Evolutionary conservation across 306 rosid genomes (phyloP).

Genomic region (Fragaria nilgerrensis): DNA sequence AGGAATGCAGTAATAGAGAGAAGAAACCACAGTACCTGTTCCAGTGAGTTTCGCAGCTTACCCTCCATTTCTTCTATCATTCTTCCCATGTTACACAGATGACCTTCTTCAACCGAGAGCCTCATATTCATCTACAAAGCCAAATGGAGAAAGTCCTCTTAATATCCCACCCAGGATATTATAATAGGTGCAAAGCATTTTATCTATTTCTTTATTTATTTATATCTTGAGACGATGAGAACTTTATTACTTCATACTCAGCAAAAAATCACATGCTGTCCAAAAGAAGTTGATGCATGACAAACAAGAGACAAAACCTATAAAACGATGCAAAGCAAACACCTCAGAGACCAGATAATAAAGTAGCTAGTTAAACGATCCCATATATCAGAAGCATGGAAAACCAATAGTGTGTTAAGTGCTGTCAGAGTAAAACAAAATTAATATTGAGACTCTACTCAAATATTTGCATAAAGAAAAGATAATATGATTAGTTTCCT

Average conservation of each 20-base stretch:
- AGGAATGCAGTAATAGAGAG: neutral
- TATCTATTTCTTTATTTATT: neutral
- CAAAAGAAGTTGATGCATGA: neutral
- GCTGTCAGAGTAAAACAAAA: neutral
- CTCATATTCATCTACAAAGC: slow-evolving; percentile 75
- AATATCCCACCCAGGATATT: neutral
- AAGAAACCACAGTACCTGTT: slow-evolving; percentile 57
- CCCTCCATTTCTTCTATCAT: slow-evolving; percentile 99
- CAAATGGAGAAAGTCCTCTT: neutral
- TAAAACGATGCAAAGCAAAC: neutral
- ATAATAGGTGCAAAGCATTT: neutral
- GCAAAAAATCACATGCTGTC: neutral
- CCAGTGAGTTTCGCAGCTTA: slow-evolving; percentile 91
- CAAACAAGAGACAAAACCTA: neutral
- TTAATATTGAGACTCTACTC: neutral
- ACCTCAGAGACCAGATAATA: neutral
- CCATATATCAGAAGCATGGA: neutral
- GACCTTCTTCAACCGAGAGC: slow-evolving; percentile 80
- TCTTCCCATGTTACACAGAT: slow-evolving; percentile 95
- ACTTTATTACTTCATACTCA: neutral
- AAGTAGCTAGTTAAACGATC: neutral
- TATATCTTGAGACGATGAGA: neutral
- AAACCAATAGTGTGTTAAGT: neutral
- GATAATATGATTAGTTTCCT: neutral
- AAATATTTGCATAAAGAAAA: neutral